Conservation (phyloP, 345 rosid species). For the Cardamine resedifolia region DNA sequence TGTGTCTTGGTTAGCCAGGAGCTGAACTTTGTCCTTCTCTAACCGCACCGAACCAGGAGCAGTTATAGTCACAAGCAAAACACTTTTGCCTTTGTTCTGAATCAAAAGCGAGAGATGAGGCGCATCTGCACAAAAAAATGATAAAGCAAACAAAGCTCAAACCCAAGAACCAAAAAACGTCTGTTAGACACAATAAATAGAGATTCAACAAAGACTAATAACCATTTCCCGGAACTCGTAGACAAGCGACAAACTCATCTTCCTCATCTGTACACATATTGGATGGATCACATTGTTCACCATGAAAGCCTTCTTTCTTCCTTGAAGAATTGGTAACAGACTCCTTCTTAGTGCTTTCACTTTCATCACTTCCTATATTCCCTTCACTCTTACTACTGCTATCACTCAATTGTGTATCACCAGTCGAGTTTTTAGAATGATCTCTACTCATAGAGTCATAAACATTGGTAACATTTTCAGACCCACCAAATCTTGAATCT, state of each 20-base stretch:
- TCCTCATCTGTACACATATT: slow-evolving; percentile 56
- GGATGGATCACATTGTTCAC: slow-evolving; percentile 69
- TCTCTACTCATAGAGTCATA: slow-evolving; percentile 16
- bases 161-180: neutral
- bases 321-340: neutral
- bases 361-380: slow-evolving; percentile 12
- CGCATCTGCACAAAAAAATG: slow-evolving; percentile 53
- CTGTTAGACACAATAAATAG: neutral
- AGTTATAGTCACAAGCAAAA: slow-evolving; percentile 49
- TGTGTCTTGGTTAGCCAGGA: slow-evolving; percentile 46
- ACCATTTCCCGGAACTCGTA: slow-evolving; percentile 83
- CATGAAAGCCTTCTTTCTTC: slow-evolving; percentile 43
- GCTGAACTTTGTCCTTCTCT: slow-evolving; percentile 50
- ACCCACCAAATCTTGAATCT: slow-evolving; percentile 21
- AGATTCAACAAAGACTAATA: slow-evolving; percentile 26
- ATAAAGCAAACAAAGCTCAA: slow-evolving; percentile 1
- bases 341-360: slow-evolving; percentile 24
- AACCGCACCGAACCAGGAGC: slow-evolving; percentile 56
- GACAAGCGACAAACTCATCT: slow-evolving; percentile 67
- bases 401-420: slow-evolving; percentile 12
- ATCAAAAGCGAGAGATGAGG: slow-evolving; percentile 68
- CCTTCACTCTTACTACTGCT: slow-evolving; percentile 15
- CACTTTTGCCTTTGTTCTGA: slow-evolving; percentile 59
- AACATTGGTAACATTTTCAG: slow-evolving; percentile 26
- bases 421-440: slow-evolving; percentile 4